Conservation (phyloP, 1,139 yeast species). For the Keqinozyma sinolaborantium region DNA sequence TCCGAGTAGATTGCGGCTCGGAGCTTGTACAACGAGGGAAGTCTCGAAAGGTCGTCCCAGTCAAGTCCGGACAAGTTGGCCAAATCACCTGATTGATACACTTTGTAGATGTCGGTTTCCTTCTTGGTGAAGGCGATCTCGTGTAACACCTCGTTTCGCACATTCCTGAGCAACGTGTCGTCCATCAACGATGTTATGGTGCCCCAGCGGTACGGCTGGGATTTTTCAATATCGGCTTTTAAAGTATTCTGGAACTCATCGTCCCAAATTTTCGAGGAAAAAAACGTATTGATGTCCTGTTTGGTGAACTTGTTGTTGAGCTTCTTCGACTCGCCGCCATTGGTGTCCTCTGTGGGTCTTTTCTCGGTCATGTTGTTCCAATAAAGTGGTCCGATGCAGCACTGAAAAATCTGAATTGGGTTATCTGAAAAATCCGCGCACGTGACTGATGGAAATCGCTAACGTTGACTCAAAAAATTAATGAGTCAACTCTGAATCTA, state of each 20-base stretch:
- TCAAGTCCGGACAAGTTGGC: conserved; percentile 88
- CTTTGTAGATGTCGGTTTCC: conserved; percentile 96
- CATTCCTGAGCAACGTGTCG: conserved; percentile 72
- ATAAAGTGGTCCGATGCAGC: background rate
- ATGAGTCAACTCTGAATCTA: background rate
- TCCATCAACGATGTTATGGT: conserved; percentile 69
- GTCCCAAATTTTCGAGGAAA: conserved; percentile 56
- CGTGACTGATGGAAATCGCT: background rate
- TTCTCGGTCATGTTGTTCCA: conserved; percentile 1
- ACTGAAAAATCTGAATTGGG: background rate
- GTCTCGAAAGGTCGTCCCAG: conserved; percentile 65
- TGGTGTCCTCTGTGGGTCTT: conserved; percentile 4
- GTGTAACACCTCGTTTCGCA: conserved; percentile 75
- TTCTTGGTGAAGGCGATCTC: conserved; percentile 89
- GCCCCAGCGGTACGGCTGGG: conserved; percentile 89
- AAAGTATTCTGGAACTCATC: conserved; percentile 38
- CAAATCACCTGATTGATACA: conserved; percentile 91
- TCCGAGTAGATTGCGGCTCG: conserved; percentile 86
- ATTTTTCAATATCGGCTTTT: conserved; percentile 37
- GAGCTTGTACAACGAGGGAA: conserved; percentile 71
- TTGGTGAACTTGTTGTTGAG: conserved; percentile 19
- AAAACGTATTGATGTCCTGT: conserved; percentile 43
- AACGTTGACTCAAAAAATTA: background rate
- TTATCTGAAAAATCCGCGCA: background rate
- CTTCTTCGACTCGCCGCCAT: conserved; percentile 14